Evolutionary conservation across 108 stramenopile genomes (phyloP).

Genomic region (Pseudonitzschia multiseries): DNA sequence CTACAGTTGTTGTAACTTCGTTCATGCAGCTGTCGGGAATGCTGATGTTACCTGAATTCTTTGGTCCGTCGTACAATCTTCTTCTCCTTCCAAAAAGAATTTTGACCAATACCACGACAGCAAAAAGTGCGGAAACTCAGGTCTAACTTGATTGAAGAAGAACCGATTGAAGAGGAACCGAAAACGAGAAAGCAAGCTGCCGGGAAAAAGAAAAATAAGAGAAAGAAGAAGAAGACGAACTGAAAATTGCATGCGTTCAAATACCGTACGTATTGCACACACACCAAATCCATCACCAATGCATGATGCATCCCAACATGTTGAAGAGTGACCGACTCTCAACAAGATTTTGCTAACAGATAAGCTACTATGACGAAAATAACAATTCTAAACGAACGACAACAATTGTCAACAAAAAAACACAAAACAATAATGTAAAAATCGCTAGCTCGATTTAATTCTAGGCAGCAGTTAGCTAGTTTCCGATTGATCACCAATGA

Average conservation of each 20-base stretch:
- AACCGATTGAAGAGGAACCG: not conserved
- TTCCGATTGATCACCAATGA: too few species aligned
- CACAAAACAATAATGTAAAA: too few species aligned
- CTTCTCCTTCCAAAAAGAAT: constrained; percentile 37
- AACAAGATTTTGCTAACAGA: too few species aligned
- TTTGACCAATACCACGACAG: not conserved
- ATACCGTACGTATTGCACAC: not conserved
- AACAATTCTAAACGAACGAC: too few species aligned
- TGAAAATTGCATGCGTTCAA: not conserved
- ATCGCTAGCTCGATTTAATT: too few species aligned
- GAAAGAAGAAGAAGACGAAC: constrained; percentile 20
- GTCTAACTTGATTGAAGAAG: not conserved
- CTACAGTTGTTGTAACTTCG: constrained; percentile 44
- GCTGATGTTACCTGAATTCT: constrained; percentile 59
- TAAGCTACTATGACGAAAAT: too few species aligned
- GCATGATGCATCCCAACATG: too few species aligned
- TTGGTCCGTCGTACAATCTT: constrained; percentile 71
- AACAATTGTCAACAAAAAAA: too few species aligned
- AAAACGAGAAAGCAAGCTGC: not conserved
- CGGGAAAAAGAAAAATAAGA: constrained; percentile 5
- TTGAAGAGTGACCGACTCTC: too few species aligned
- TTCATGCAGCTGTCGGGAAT: constrained; percentile 75
- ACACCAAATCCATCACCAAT: too few species aligned
- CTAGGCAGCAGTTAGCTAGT: too few species aligned
- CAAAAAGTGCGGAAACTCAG: not conserved